A percentile compares a stretch with the other conserved stretches of the same genome.
Conservation (phyloP, 169 alveolate genomes). For the Plasmodium chabaudi region DNA sequence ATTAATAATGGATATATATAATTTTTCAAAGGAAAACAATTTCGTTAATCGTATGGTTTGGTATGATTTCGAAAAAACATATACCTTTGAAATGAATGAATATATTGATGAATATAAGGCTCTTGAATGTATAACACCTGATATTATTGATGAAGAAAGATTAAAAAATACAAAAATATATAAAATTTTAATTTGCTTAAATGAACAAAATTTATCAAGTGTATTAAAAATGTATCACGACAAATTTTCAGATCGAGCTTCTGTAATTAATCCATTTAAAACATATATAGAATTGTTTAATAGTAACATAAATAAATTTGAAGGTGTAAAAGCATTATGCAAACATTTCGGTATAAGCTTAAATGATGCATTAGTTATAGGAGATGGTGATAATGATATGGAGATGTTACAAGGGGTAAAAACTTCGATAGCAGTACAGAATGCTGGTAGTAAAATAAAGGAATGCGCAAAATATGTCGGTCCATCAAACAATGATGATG, state of each 20-base stretch:
- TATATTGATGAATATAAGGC: constrained; percentile 9
- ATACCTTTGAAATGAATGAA: constrained; percentile 61
- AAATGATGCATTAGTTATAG: constrained; percentile 82
- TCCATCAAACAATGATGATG: constrained; percentile 80
- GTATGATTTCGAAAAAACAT: constrained; percentile 58
- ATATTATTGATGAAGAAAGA: constrained; percentile 20
- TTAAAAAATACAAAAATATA: constrained; percentile 57
- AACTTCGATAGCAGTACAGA: constrained; percentile 80
- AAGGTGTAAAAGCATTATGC: constrained; percentile 82
- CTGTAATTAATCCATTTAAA: constrained; percentile 80
- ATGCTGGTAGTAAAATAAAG: constrained; percentile 83
- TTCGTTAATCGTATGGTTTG: constrained; percentile 52
- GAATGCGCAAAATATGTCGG: constrained; percentile 77
- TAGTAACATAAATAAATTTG: constrained; percentile 80
- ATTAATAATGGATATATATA: constrained; percentile 50
- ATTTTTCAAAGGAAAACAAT: constrained; percentile 58
- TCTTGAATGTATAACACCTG: constrained; percentile 25
- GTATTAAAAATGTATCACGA: constrained; percentile 76
- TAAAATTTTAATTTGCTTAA: constrained; percentile 73
- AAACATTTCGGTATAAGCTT: constrained; percentile 75
- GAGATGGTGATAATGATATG: constrained; percentile 88
- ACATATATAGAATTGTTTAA: constrained; percentile 80
- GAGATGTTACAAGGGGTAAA: constrained; percentile 81
- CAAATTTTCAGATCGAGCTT: constrained; percentile 73
- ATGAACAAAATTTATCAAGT: constrained; percentile 69